Evolutionary conservation across 345 rosid species (phyloP).

Genomic region (Populus simonii): DNA sequence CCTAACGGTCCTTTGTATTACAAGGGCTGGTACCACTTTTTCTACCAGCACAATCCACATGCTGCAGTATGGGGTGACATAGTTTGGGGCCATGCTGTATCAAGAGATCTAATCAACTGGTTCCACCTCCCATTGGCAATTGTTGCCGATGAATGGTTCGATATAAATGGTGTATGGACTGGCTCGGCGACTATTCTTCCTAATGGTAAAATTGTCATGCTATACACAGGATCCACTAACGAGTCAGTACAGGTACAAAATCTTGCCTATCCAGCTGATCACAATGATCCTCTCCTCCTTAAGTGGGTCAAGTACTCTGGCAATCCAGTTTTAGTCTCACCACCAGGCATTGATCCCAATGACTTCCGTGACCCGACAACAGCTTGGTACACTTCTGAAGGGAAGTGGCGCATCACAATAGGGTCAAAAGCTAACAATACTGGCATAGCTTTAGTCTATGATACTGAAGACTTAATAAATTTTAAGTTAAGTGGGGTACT

Average conservation of each 20-base stretch:
- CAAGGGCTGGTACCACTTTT: constrained; percentile 93
- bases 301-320: constrained; percentile 64
- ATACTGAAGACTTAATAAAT: constrained; percentile 66
- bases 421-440: constrained; percentile 67
- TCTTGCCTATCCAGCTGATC: constrained; percentile 80
- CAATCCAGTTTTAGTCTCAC: constrained; percentile 77
- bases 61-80: constrained; percentile 88
- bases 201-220: constrained; percentile 68
- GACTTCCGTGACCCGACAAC: constrained; percentile 96
- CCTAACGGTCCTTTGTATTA: constrained; percentile 67
- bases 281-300: constrained; percentile 62
- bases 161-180: constrained; percentile 75
- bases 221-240: constrained; percentile 82
- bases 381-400: constrained; percentile 72
- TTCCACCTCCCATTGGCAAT: constrained; percentile 72
- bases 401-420: constrained; percentile 73
- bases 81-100: constrained; percentile 93
- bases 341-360: constrained; percentile 51
- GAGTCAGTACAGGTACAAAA: constrained; percentile 78
- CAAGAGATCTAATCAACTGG: constrained; percentile 19
- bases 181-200: constrained; percentile 89
- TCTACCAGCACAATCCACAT: constrained; percentile 87
- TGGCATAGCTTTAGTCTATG: constrained; percentile 67
- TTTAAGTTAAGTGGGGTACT: constrained; percentile 36
- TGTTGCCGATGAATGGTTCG: constrained; percentile 85